Base-by-base conservation (phyloP, 768 basidiomycete species). In the Xerocomellus chrysenteron region DNA sequence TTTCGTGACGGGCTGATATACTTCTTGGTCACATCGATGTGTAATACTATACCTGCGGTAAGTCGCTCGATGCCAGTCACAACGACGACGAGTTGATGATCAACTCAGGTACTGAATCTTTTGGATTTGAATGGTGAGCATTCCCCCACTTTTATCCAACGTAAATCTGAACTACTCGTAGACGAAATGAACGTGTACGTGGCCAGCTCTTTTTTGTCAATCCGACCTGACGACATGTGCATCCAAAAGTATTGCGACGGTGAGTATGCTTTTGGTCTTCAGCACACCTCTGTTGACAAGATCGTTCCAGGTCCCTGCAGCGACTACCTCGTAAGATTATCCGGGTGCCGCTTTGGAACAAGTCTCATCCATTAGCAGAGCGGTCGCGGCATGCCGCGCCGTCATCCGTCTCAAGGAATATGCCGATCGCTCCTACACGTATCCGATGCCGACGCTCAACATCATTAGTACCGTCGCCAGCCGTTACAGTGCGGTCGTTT, bases 1-100 rank as follows among this genome's bases (percentile, higher is more conserved):
- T 87, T 88, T 72, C 77, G 80, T n/a, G 87, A 89, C 62, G 88
- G 88, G 19, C 73, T 90, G 44, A 81, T 87, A 7, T 88, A 84
- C 65, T 88, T 88, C 64, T 55, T 87, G 28, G 73, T 86, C 40
- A 81, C 86, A 2, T 88, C 86, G 58, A 75, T 81, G 16, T 84
- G 79, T 50, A 89, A 88, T 60, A 80, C 81, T 55, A 75, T 87
- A 49, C 87, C 87, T 36, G 88, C 88, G 21, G 85, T 86, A 67
- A 61, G 83, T 54, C 35, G 24, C 39, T 43, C 28, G 33, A 52
- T 50, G 14, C 17, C 12, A 50, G 33, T 24, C 52, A 55, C 42
- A 26, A 48, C 19, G 9, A 28, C 8, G 37, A 37, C 14, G 21
- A 19, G 14, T 35, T 57, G 2, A 68, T 1, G 24, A 1, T 50